These are phyloP conservation scores for Fusarium citri DNA, from an alignment of 2,329 filamentous ascomycete genomes.

Conservation along the genomic window DNA sequence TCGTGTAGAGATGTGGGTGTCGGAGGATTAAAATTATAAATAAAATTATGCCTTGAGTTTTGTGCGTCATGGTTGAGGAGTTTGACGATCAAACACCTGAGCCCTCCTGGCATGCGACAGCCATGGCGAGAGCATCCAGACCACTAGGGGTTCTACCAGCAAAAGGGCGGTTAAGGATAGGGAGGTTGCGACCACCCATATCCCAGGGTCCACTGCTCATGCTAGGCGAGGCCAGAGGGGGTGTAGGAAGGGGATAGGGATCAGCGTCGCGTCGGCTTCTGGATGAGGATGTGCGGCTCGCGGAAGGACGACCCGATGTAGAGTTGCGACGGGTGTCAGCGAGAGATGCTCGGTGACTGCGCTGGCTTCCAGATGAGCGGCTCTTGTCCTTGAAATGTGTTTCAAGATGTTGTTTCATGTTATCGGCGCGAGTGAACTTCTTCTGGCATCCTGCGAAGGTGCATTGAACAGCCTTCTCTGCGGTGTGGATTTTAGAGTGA, in stretches of 20 bases:
- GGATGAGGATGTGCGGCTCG: conserved; percentile 47
- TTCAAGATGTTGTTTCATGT: conserved; percentile 87
- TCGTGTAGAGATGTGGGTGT: not conserved
- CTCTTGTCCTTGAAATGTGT: conserved; percentile 77
- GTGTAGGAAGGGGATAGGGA: conserved; percentile 53
- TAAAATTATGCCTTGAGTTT: conserved; percentile 21
- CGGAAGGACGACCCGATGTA: conserved; percentile 46
- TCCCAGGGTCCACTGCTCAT: conserved; percentile 57
- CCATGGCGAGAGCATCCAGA: conserved; percentile 66
- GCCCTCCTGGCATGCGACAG: conserved; percentile 64
- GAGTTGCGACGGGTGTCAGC: conserved; percentile 51
- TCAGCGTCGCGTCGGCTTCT: conserved; percentile 56
- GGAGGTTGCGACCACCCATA: conserved; percentile 58
- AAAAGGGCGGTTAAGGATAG: conserved; percentile 59
- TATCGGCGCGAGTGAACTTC: conserved; percentile 84
- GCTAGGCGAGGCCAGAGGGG: conserved; percentile 53
- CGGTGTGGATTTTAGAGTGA: conserved; percentile 86
- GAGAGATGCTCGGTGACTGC: conserved; percentile 50
- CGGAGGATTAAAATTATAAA: conserved; percentile 43
- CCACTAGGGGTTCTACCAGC: conserved; percentile 60
- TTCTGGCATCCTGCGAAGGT: conserved; percentile 78
- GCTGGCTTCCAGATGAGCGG: conserved; percentile 55
- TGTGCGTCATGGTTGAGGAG: conserved; percentile 1
- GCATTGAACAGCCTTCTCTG: conserved; percentile 79
- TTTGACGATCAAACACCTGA: conserved; percentile 37